Conservation (phyloP, 2,329 filamentous ascomycete genomes). For the Penicillium sp. region DNA sequence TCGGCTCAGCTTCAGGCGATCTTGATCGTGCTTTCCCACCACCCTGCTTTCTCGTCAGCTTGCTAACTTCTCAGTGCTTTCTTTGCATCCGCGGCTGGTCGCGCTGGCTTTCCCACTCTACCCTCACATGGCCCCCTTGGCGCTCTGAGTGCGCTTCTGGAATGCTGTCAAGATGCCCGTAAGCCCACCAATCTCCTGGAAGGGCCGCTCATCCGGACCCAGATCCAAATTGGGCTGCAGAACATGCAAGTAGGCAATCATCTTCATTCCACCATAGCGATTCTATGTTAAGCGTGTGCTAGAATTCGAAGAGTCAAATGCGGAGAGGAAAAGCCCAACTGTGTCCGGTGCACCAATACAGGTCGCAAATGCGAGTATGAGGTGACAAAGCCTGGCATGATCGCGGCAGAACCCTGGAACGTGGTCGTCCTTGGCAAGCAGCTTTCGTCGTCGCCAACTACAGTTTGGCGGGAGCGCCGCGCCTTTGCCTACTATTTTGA, state of each 20-base stretch:
- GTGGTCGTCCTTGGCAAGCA: slow-evolving; percentile 8
- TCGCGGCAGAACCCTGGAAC: slow-evolving; percentile 1
- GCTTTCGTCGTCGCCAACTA: slow-evolving; percentile 23
- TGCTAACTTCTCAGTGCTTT: too few relatives aligned
- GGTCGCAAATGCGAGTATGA: slow-evolving; percentile 36
- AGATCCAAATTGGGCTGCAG: slow-evolving; percentile 30
- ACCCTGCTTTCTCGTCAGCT: too few relatives aligned
- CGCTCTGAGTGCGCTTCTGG: too few relatives aligned
- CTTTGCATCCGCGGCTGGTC: too few relatives aligned
- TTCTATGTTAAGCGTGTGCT: slow-evolving; percentile 4
- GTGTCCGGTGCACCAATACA: slow-evolving; percentile 31
- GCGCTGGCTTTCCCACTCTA: too few relatives aligned
- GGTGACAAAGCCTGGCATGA: neutral
- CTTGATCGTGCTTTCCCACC: too few relatives aligned
- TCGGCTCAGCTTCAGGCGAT: too few relatives aligned
- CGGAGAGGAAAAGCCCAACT: slow-evolving; percentile 35
- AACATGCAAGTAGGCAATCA: slow-evolving; percentile 33
- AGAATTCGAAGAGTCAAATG: slow-evolving; percentile 37
- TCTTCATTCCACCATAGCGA: neutral
- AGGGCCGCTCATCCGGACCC: slow-evolving; percentile 3
- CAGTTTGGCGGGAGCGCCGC: slow-evolving; percentile 34
- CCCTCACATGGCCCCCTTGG: too few relatives aligned
- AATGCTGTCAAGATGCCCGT: slow-evolving; percentile 3
- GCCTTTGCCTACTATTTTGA: slow-evolving; percentile 42
- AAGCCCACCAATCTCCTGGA: slow-evolving; percentile 1